phyloP scores from a whole-genome alignment of 208 protist genomes.

The Phytomonas sp. region DNA sequence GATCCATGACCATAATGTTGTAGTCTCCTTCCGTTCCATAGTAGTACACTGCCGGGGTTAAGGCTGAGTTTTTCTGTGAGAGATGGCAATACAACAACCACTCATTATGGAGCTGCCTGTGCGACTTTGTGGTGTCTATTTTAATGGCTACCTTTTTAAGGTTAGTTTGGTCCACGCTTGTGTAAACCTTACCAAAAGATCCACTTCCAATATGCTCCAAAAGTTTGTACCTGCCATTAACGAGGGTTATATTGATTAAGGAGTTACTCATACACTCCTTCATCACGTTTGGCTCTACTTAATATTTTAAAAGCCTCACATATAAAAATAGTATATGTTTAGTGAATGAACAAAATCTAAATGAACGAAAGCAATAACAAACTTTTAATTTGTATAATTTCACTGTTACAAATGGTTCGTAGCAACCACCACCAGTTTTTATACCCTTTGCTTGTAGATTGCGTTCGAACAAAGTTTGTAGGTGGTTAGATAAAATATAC shows the following conservation, averaged over 20 bases:
- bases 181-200: conserved; percentile 82
- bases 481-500: not conserved
- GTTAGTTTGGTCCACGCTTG: conserved; percentile 64
- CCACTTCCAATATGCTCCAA: conserved; percentile 90
- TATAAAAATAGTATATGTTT: not conserved
- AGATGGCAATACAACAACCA: conserved; percentile 59
- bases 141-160: conserved; percentile 78
- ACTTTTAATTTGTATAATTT: not conserved
- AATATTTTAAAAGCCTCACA: not conserved
- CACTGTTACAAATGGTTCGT: not conserved
- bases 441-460: not conserved
- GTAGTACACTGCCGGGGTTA: conserved; percentile 68
- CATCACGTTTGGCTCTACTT: not conserved
- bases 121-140: conserved; percentile 54
- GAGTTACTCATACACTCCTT: not conserved
- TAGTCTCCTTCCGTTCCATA: conserved; percentile 78
- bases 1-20: conserved; percentile 88
- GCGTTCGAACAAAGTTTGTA: not conserved
- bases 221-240: not conserved
- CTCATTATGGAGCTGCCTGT: conserved; percentile 77
- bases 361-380: not conserved
- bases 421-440: not conserved
- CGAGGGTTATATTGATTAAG: not conserved
- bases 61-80: conserved; percentile 31
- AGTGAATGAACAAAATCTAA: not conserved